phyloP scores from a whole-genome alignment of 108 stramenopile genomes.

The Discostella pseudostelligera region DNA sequence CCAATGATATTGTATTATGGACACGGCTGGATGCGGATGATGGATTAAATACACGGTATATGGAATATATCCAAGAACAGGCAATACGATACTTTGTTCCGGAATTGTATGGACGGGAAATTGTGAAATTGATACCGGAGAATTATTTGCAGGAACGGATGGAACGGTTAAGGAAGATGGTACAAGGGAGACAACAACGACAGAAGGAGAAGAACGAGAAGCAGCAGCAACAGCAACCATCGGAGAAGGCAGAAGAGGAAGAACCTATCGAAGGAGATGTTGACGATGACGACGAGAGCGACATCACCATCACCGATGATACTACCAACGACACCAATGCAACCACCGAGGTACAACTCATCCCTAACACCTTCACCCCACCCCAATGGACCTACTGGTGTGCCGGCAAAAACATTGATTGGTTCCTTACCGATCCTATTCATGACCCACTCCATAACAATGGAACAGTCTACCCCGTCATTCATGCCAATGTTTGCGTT shows the following conservation, averaged over 20 bases:
- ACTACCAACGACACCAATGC: too few relatives aligned
- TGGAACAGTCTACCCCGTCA: constrained; percentile 33
- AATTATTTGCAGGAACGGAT: neutral
- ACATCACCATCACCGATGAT: too few relatives aligned
- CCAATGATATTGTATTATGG: constrained; percentile 43
- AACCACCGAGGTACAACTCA: too few relatives aligned
- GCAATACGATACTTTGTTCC: constrained; percentile 52
- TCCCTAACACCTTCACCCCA: constrained; percentile 17
- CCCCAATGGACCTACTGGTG: constrained; percentile 51
- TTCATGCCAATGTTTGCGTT: constrained; percentile 33
- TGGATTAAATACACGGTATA: constrained; percentile 38
- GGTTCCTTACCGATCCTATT: constrained; percentile 38
- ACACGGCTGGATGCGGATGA: constrained; percentile 53
- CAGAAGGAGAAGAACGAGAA: constrained; percentile 9
- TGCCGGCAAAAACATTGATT: constrained; percentile 39
- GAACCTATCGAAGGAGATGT: constrained; percentile 2
- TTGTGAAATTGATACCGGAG: constrained; percentile 3
- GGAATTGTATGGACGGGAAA: constrained; percentile 15
- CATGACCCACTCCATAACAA: constrained; percentile 34
- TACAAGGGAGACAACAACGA: neutral
- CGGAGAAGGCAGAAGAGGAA: neutral
- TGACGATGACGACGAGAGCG: too few relatives aligned
- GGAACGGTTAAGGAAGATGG: neutral
- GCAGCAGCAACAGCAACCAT: neutral
- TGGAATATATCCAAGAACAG: constrained; percentile 62